A percentile compares a stretch with the other conserved stretches of the same genome.
Evolutionary conservation across 768 basidiomycete genomes (phyloP).

Genomic region (Amanita phalloides): DNA sequence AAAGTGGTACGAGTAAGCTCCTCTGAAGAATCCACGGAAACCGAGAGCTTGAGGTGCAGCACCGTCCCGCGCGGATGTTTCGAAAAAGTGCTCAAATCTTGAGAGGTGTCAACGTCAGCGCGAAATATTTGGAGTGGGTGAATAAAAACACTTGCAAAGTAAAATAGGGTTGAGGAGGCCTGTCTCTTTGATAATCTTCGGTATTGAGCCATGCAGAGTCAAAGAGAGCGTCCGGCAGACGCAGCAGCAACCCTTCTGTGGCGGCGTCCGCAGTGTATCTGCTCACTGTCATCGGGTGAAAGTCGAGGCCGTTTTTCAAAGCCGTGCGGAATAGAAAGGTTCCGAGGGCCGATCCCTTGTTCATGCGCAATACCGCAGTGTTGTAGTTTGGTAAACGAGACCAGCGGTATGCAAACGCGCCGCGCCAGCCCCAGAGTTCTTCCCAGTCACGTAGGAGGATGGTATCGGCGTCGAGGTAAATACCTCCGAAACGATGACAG

Average conservation of each 20-base stretch:
- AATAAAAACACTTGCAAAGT: constrained; percentile 42
- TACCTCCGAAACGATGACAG: constrained; percentile 87
- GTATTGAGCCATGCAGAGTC: constrained; percentile 94
- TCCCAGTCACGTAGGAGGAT: constrained; percentile 93
- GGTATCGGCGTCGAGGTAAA: constrained; percentile 92
- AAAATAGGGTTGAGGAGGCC: constrained; percentile 91
- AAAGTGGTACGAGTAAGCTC: constrained; percentile 90
- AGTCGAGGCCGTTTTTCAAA: constrained; percentile 83
- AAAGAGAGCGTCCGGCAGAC: constrained; percentile 86
- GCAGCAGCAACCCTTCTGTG: constrained; percentile 63
- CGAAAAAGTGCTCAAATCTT: constrained; percentile 80
- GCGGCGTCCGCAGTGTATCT: constrained; percentile 77
- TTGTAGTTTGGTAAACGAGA: constrained; percentile 88
- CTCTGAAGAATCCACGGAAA: constrained; percentile 86
- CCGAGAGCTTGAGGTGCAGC: constrained; percentile 79
- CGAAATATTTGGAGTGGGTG: not conserved
- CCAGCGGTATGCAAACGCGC: constrained; percentile 94
- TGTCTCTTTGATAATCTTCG: constrained; percentile 79
- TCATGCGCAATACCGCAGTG: constrained; percentile 84
- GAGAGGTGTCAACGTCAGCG: not conserved
- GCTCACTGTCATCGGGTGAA: constrained; percentile 91
- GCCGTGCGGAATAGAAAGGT: constrained; percentile 90
- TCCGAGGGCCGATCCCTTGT: constrained; percentile 81
- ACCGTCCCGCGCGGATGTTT: constrained; percentile 55
- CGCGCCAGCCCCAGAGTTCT: constrained; percentile 91